A percentile compares a stretch with the other conserved stretches of the same genome.
Evolutionary conservation across 2,329 filamentous ascomycete genomes (phyloP).

Genomic region (Meredithiella fracta): DNA sequence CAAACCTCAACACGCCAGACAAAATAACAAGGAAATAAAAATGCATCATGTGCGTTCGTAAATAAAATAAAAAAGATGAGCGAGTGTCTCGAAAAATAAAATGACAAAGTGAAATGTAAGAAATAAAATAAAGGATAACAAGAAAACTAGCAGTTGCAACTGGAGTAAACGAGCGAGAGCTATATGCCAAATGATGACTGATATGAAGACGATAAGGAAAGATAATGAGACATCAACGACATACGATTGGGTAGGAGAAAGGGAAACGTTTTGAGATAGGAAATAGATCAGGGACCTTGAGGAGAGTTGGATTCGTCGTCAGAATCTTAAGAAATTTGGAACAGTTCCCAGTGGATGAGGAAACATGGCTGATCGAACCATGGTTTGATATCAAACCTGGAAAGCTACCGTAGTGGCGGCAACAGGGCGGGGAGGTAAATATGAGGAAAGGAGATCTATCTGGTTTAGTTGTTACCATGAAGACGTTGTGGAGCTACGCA

Average conservation of each 20-base stretch:
- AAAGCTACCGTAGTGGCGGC: too few relatives aligned
- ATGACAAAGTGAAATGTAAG: too few relatives aligned
- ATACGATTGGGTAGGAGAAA: slow-evolving; percentile 1
- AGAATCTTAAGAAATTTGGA: too few relatives aligned
- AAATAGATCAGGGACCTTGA: background rate
- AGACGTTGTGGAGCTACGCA: too few relatives aligned
- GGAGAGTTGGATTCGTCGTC: background rate
- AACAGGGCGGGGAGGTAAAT: too few relatives aligned
- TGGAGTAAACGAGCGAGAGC: background rate
- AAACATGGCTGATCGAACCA: too few relatives aligned
- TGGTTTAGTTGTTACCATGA: too few relatives aligned
- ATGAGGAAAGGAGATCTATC: too few relatives aligned
- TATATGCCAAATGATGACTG: background rate
- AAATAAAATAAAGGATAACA: background rate
- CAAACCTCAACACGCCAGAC: background rate
- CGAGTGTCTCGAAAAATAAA: slow-evolving; percentile 2
- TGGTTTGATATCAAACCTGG: too few relatives aligned
- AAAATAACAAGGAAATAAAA: background rate
- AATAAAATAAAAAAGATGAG: slow-evolving; percentile 1
- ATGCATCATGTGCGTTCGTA: slow-evolving; percentile 6
- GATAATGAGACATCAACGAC: background rate
- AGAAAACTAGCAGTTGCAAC: slow-evolving; percentile 3
- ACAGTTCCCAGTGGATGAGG: too few relatives aligned
- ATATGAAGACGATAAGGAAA: background rate
- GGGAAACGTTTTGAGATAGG: background rate